phyloP scores from a whole-genome alignment of 2,329 filamentous ascomycete species.

The Seiridium cupressi region DNA sequence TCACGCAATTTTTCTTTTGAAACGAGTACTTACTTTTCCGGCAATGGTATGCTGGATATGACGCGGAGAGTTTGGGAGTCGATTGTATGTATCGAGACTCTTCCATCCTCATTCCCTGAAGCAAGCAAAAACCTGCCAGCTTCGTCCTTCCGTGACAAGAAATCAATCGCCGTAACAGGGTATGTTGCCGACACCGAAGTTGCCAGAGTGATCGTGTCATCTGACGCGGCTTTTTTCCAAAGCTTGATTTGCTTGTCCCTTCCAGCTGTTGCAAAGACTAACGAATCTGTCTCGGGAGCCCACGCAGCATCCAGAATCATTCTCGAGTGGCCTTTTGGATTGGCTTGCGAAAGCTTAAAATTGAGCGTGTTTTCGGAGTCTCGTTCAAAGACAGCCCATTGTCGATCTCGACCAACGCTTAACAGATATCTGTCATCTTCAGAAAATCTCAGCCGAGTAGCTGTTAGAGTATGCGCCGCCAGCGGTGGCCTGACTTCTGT shows the following conservation, averaged over 20 bases:
- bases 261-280: slow-evolving; percentile 80
- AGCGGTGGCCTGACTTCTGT: slow-evolving; percentile 82
- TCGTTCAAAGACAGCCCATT: slow-evolving; percentile 77
- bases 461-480: slow-evolving; percentile 81
- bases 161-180: slow-evolving; percentile 71
- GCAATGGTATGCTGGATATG: slow-evolving; percentile 31
- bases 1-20: not conserved
- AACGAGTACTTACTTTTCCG: slow-evolving; percentile 34
- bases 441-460: slow-evolving; percentile 80
- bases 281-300: slow-evolving; percentile 53
- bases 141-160: slow-evolving; percentile 40
- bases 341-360: slow-evolving; percentile 62
- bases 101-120: slow-evolving; percentile 56
- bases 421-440: slow-evolving; percentile 71
- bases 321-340: slow-evolving; percentile 82
- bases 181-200: slow-evolving; percentile 52
- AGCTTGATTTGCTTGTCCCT: slow-evolving; percentile 82
- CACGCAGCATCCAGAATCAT: slow-evolving; percentile 93
- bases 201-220: slow-evolving; percentile 47
- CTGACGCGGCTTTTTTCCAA: slow-evolving; percentile 45
- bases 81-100: slow-evolving; percentile 42
- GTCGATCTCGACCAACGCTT: slow-evolving; percentile 86
- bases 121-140: slow-evolving; percentile 43
- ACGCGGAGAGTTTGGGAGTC: slow-evolving; percentile 35
- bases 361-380: slow-evolving; percentile 21